These are phyloP conservation scores for Notholithocarpus densiflorus DNA, from an alignment of 306 rosid species.

Conservation along the genomic window DNA sequence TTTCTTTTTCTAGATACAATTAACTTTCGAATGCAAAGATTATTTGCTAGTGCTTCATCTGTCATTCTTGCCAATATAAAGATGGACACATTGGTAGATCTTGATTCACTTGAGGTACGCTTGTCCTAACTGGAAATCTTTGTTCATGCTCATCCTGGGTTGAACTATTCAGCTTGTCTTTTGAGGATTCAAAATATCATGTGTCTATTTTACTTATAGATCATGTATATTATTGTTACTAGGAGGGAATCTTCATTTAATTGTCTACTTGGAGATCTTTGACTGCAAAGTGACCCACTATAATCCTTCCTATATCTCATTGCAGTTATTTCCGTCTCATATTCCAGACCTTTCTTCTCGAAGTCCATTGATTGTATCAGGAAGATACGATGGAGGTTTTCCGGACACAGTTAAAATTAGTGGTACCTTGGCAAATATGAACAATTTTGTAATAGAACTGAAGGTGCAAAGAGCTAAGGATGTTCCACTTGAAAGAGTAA, in stretches of 20 bases:
- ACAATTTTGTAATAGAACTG: constrained; percentile 53
- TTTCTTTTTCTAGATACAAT: constrained; percentile 53
- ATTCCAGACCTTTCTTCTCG: constrained; percentile 75
- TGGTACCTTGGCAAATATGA: constrained; percentile 75
- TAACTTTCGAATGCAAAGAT: constrained; percentile 53
- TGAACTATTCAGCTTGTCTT: neutral
- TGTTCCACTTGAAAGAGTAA: constrained; percentile 70
- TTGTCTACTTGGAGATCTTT: neutral
- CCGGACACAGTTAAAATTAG: constrained; percentile 56
- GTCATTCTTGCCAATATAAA: constrained; percentile 57
- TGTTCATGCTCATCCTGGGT: constrained; percentile 3
- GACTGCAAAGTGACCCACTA: constrained; percentile 3
- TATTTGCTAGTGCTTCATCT: constrained; percentile 60
- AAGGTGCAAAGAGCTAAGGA: constrained; percentile 70
- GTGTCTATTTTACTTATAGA: constrained; percentile 5
- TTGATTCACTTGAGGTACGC: constrained; percentile 73
- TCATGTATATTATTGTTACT: constrained; percentile 4
- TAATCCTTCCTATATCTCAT: constrained; percentile 6
- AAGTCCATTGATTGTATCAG: constrained; percentile 78
- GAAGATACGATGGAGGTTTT: constrained; percentile 76
- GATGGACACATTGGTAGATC: constrained; percentile 54
- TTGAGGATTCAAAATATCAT: neutral
- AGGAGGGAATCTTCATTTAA: neutral
- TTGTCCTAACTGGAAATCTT: constrained; percentile 4
- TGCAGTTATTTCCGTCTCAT: constrained; percentile 71